Base-by-base conservation (phyloP, 352 stramenopile genomes). In the Globisporangium nunn region DNA sequence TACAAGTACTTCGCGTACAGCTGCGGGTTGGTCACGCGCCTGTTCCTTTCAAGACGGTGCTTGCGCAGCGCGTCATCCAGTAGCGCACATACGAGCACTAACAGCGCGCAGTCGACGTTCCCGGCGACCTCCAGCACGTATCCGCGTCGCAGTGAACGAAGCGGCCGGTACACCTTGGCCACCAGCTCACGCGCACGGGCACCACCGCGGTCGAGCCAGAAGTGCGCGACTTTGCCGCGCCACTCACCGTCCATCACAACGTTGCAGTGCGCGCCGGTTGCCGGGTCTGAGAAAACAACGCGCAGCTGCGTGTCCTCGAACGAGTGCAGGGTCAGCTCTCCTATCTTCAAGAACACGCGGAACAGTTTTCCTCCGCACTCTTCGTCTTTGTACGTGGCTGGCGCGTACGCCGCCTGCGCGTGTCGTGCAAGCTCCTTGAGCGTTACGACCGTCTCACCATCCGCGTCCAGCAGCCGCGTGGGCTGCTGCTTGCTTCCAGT, bases 161-260 rank as follows among this genome's bases (percentile, higher is more conserved):
- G 4, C 4, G 35, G 35, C 35, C 29, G 40, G 40, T 50, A 48
- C 15, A 57, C 39, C 39, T 37, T 41, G 17, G 39, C 52, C 6
- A 57, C 41, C 6, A 30, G 2, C 18, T 15, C 14, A 11, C 28
- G 48, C 12, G 48, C 7, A 12, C 31, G 11, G 28, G 28, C n/a
- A 0, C n/a, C 8, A 8, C 50, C n/a, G 5, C 35, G 35, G 17
- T 48, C 18, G 23, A 55, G 50, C 50, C 50, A 55, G 35, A 55
- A 37, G 3, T 47, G 11, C 2, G 35, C 50, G 2, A n/a, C 33
- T 8, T 37, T 35, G 4, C 33, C 17, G 23, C 50, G 50, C 35
- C 50, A 56, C 50, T 56, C 50, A 15, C 50, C 50, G 7, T 56
- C 14, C 11, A 56, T 56, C n/a, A 35, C 50, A 8, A 48, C 18